Percentiles rank a stretch among this genome's conserved stretches.
These are phyloP conservation scores for Thalassiosira mediterranea DNA, from an alignment of 352 stramenopile genomes.

Conservation along the genomic window DNA sequence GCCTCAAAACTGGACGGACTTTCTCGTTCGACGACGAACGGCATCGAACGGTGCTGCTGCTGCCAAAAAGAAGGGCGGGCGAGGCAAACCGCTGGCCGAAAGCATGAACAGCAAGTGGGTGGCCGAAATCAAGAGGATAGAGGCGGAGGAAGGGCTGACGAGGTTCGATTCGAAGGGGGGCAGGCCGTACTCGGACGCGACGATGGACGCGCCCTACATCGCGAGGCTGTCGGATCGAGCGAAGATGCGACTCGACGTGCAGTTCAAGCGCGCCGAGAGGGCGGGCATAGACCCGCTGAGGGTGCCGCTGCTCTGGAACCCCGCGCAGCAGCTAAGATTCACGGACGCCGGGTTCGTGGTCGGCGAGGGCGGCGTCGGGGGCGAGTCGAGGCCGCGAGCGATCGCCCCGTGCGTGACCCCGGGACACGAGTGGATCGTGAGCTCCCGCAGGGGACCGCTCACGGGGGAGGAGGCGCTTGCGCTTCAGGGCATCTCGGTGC, in stretches of 20 bases:
- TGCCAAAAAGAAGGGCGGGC: conserved; percentile 1
- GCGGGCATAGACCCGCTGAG: conserved; percentile 23
- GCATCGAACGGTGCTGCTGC: background rate
- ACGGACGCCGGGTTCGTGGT: conserved; percentile 15
- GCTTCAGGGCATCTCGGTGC: conserved; percentile 17
- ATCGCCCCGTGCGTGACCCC: conserved; percentile 29
- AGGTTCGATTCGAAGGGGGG: conserved; percentile 7
- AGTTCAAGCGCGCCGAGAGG: conserved; percentile 25
- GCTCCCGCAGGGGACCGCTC: conserved; percentile 20
- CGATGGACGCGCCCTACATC: conserved; percentile 10
- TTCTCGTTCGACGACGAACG: background rate
- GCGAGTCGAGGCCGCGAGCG: background rate
- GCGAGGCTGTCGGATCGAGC: conserved; percentile 19
- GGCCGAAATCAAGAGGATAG: conserved; percentile 23
- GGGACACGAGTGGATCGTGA: conserved; percentile 37
- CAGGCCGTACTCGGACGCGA: conserved; percentile 26
- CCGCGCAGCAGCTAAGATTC: conserved; percentile 30
- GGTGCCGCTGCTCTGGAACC: conserved; percentile 24
- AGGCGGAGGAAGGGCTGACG: conserved; percentile 22
- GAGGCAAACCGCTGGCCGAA: conserved; percentile 23
- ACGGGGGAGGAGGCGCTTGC: conserved; percentile 24
- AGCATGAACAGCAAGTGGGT: conserved; percentile 25
- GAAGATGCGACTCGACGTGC: conserved; percentile 36
- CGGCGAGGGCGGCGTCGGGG: background rate
- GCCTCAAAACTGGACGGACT: conserved; percentile 5